Base-by-base conservation (phyloP, 306 rosid species). In the Aeschynomene evenia region DNA sequence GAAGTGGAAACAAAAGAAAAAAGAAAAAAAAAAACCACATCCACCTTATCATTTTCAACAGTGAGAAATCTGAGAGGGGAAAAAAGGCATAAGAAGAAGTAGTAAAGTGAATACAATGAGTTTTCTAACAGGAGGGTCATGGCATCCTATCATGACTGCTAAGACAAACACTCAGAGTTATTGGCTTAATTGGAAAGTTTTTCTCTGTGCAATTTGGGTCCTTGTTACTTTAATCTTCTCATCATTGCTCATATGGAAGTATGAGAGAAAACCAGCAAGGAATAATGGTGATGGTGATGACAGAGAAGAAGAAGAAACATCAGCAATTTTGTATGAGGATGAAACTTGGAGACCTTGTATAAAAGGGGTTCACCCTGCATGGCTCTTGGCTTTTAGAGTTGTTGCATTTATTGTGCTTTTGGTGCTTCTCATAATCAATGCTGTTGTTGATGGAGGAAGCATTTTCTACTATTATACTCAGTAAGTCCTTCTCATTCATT, bases 341-440 rank as follows among this genome's bases (percentile, higher is more conserved):
- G 96, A 95, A 63, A 91, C 96, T 13, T 95, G 97, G 99, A 85
- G 69, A 59, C 95, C 99, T 42, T 91, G 99, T 66, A 68, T 95
- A 0, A 91, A 87, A 64, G 94, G 87, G 59, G 77, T 95, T 64
- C 99, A 91, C 73, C 99, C 99, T 37, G 96, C 92, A 59, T 95
- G 97, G 99, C 82, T 95, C 7, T 74, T 95, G 80, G 95, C 85
- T 36, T 91, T 87, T 31, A 77, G 99, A 84, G 67, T 89, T 19
- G 19, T 85, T 61, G 97, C 97, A 18, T 95, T 95, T 68, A n/a
- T 77, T 68, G 88, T 87, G 57, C 97, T 95, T 74, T 62, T 91
- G 80, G 83, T 79, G 20, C 86, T 95, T 33, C 97, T 95, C 73
- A 61, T 77, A 43, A 7, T 83, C 82, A 81, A 89, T 39, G 87